phyloP scores from a whole-genome alignment of 768 basidiomycete genomes.

The Sistotremastrum suecicum region DNA sequence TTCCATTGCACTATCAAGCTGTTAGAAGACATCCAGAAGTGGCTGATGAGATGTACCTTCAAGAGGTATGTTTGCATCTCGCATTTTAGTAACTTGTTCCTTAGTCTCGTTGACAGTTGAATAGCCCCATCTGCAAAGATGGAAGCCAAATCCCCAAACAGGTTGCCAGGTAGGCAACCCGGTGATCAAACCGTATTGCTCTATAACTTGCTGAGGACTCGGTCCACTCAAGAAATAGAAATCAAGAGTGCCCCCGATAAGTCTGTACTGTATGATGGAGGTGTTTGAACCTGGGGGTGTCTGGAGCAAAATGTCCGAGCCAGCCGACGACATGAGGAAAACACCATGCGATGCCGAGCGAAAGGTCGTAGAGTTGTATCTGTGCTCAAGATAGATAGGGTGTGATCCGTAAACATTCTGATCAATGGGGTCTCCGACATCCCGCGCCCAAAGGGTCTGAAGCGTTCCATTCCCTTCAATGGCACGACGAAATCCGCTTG shows the following conservation, averaged over 20 bases:
- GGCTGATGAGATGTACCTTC: slow-evolving; percentile 9
- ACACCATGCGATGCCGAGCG: slow-evolving; percentile 59
- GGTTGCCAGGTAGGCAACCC: slow-evolving; percentile 63
- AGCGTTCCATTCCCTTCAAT: slow-evolving; percentile 42
- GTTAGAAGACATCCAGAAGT: background rate
- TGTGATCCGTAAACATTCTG: slow-evolving; percentile 61
- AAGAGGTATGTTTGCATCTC: slow-evolving; percentile 7
- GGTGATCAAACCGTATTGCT: slow-evolving; percentile 55
- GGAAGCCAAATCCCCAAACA: slow-evolving; percentile 67
- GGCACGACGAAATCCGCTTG: slow-evolving; percentile 53
- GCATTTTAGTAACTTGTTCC: slow-evolving; percentile 41
- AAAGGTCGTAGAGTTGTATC: slow-evolving; percentile 36
- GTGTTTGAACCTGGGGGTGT: slow-evolving; percentile 39
- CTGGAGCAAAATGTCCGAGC: slow-evolving; percentile 54
- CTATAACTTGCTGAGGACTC: slow-evolving; percentile 40
- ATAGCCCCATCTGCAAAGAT: slow-evolving; percentile 53
- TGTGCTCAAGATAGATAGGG: slow-evolving; percentile 60
- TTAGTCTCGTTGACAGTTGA: slow-evolving; percentile 39
- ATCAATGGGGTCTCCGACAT: slow-evolving; percentile 47
- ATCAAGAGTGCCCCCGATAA: slow-evolving; percentile 63
- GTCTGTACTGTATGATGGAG: slow-evolving; percentile 57
- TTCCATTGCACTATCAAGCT: slow-evolving; percentile 54
- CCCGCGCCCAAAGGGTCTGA: slow-evolving; percentile 57
- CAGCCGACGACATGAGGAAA: slow-evolving; percentile 58
- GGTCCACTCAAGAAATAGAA: slow-evolving; percentile 38